A percentile compares a stretch with the other conserved stretches of the same genome.
phyloP scores from a whole-genome alignment of 768 basidiomycete species.

The Crepidotus variabilis region DNA sequence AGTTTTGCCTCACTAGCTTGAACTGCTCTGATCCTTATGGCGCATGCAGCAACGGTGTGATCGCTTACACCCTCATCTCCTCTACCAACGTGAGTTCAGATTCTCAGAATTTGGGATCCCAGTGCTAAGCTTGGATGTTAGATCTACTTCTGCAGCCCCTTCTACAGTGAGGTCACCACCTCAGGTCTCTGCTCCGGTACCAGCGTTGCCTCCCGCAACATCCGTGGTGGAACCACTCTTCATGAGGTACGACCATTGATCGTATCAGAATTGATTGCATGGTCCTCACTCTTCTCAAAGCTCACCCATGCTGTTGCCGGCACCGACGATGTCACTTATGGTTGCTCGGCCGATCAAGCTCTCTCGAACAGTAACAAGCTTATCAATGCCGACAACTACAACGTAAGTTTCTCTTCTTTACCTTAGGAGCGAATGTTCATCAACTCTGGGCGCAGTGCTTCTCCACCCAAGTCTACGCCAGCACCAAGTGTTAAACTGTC shows the following conservation, averaged over 20 bases:
- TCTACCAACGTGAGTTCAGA: constrained; percentile 35
- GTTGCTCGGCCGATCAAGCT: constrained; percentile 36
- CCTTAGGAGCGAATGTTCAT: not conserved
- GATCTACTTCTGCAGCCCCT: constrained; percentile 45
- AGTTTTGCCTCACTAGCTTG: constrained; percentile 17
- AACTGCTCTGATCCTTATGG: constrained; percentile 37
- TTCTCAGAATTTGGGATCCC: not conserved
- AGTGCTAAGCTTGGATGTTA: constrained; percentile 8
- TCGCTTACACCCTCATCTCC: constrained; percentile 42
- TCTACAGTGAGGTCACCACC: constrained; percentile 41
- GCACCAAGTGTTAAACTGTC: constrained; percentile 30
- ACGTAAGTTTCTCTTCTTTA: constrained; percentile 24
- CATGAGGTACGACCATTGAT: constrained; percentile 31
- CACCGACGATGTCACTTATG: constrained; percentile 39
- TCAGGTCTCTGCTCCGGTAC: constrained; percentile 38
- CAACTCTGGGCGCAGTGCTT: constrained; percentile 30
- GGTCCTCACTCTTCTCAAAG: constrained; percentile 14
- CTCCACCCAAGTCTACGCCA: constrained; percentile 40
- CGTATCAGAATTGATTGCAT: not conserved
- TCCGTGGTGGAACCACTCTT: constrained; percentile 44
- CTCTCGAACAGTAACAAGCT: constrained; percentile 29
- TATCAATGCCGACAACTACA: constrained; percentile 44
- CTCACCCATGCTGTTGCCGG: constrained; percentile 38
- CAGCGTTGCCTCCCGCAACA: constrained; percentile 38
- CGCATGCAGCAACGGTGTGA: constrained; percentile 34